phyloP scores from a whole-genome alignment of 2,329 filamentous ascomycete genomes.

The Diaporthe caulivora region DNA sequence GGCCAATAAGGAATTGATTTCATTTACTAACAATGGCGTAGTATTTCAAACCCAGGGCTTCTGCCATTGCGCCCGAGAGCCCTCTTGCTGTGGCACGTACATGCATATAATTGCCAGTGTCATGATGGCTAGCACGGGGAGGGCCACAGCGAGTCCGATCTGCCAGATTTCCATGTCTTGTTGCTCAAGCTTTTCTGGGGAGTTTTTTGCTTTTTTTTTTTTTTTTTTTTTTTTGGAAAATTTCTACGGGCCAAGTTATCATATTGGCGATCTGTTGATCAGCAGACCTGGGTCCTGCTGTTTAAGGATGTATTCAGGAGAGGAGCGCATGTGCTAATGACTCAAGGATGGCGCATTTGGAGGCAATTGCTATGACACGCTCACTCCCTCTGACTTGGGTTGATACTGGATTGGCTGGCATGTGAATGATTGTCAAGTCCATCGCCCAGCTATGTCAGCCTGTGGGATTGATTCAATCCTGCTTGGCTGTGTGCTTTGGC shows the following conservation, averaged over 20 bases:
- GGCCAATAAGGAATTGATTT: background rate
- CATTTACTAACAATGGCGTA: background rate
- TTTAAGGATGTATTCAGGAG: background rate
- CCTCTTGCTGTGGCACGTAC: background rate
- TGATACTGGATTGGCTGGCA: background rate
- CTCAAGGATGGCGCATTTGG: background rate
- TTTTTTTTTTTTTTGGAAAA: background rate
- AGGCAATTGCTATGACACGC: background rate
- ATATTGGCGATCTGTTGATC: conserved; percentile 14
- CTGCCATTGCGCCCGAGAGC: conserved; percentile 5
- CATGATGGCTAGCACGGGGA: background rate
- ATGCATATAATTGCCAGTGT: background rate
- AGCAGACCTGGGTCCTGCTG: background rate
- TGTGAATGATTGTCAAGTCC: background rate
- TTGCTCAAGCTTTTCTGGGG: background rate
- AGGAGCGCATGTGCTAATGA: too few relatives aligned
- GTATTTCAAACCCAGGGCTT: background rate
- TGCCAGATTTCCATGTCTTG: conserved; percentile 8
- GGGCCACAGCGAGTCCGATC: conserved; percentile 1
- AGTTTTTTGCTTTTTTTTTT: background rate
- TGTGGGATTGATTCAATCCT: background rate
- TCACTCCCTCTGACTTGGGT: background rate
- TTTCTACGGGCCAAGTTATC: background rate
- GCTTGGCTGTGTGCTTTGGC: background rate
- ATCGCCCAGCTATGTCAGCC: too few relatives aligned